Conservation (phyloP, 1,139 yeast genomes). For the Hansenula lynferdii region DNA sequence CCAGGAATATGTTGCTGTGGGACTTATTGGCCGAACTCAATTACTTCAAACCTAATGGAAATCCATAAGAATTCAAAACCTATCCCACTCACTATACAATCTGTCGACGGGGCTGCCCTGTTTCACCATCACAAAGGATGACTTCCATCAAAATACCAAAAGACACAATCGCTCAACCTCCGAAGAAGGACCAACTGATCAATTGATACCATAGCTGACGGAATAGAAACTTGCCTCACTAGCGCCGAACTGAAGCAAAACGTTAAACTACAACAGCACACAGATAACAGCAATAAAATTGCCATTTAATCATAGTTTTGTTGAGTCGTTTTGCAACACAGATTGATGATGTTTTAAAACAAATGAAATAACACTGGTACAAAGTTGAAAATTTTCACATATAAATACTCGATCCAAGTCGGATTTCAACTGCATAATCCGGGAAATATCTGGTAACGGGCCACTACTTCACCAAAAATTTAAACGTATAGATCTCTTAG, state of each 20-base stretch:
- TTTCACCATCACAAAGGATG: conserved; percentile 32
- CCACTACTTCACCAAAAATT: conserved; percentile 2
- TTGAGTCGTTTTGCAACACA: conserved; percentile 23
- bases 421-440: neutral
- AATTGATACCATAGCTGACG: conserved; percentile 15
- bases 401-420: too few relatives aligned
- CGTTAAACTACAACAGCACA: conserved; percentile 22
- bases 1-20: conserved; percentile 80
- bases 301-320: conserved; percentile 13
- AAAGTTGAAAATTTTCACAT: conserved; percentile 10
- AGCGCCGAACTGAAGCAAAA: conserved; percentile 64
- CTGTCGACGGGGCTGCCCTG: conserved; percentile 91
- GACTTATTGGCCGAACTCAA: conserved; percentile 50
- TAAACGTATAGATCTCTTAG: too few relatives aligned
- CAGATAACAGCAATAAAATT: conserved; percentile 9
- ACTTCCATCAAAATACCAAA: conserved; percentile 20
- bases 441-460: conserved; percentile 3
- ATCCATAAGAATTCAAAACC: conserved; percentile 62
- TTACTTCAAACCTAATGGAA: conserved; percentile 20
- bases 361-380: neutral
- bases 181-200: conserved; percentile 43
- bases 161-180: conserved; percentile 46
- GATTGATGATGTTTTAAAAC: conserved; percentile 11
- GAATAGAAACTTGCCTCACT: conserved; percentile 42
- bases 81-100: conserved; percentile 53